Evolutionary conservation across 305 asterid species (phyloP).

Genomic region (Solanum hybrid): DNA sequence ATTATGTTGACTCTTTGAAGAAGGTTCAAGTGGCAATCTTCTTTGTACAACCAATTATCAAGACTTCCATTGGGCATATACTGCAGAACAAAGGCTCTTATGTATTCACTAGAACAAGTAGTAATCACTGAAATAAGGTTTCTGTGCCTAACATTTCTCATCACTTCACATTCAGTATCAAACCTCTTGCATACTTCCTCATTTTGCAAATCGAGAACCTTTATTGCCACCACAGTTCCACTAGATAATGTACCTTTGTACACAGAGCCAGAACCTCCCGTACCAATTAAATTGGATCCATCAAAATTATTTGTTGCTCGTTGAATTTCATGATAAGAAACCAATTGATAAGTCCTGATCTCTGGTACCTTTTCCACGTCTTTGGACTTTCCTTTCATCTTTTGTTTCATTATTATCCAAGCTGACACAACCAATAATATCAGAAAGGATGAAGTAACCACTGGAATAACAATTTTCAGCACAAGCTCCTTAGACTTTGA

Average conservation of each 20-base stretch:
- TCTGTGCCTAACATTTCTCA: slow-evolving; percentile 3
- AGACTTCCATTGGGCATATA: slow-evolving; percentile 7
- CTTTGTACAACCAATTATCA: background rate
- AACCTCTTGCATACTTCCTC: slow-evolving; percentile 3
- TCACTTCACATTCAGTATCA: background rate
- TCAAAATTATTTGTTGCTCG: background rate
- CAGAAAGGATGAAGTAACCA: background rate
- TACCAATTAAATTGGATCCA: background rate
- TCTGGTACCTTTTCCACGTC: background rate
- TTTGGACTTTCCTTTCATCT: background rate
- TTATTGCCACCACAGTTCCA: background rate
- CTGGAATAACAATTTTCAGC: background rate
- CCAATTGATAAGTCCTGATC: background rate
- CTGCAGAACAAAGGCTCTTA: background rate
- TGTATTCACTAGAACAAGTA: background rate
- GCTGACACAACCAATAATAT: background rate
- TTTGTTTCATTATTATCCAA: background rate
- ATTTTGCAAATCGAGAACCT: background rate
- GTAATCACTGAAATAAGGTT: background rate
- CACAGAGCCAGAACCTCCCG: background rate
- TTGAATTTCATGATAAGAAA: background rate
- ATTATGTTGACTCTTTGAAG: background rate
- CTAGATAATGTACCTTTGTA: background rate
- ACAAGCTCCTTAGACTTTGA: background rate
- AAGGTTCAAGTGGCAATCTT: background rate